Base-by-base conservation (phyloP, 495 filamentous ascomycete genomes). In the Lindgomyces ingoldianus region DNA sequence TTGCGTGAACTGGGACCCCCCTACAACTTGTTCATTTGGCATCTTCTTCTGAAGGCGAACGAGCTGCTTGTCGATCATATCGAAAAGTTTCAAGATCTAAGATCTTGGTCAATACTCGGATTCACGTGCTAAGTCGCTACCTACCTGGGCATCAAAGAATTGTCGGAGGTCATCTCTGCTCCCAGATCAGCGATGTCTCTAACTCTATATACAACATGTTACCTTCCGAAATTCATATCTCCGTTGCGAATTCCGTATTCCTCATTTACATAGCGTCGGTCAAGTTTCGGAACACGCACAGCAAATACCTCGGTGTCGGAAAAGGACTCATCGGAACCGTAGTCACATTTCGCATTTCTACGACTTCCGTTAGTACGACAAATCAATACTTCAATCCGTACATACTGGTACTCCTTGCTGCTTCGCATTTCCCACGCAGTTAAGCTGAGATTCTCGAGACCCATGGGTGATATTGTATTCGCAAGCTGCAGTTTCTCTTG, bases 21-120 rank as follows among this genome's bases (percentile, higher is more conserved):
- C 33, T 54, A 45, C 81, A 30, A 87, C 81, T 55, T 79, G 73
- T 33, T 79, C 73, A 2, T 71, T 57, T 3, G 80, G 77, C 18
- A 79, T 73, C 19, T 75, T 81, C 9, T 68, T 60, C 22, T 79
- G 69, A 54, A 85, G 74, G 63, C 77, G 77, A 29, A 78, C 70
- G 3, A 86, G 77, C 62, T 87, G 84, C 45, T 78, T 74, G 65
- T 83, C 77, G 19, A 87, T 77, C 21, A 80, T 74, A 18, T 66
- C 62, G 48, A 78, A 77, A 51, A 86, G 83, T 41, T 78, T 77
- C 4, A 81, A 70, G 26, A 84, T 73, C 55, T 85, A n/a, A n/a
- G 62, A 61, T 1, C 14, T 8, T 46, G 18, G 22, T 36, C 21
- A 36, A 44, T 10, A 47, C n/a, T 6, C 12, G 2, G 25, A 11